These are phyloP conservation scores for Mimosa pudica DNA, from an alignment of 306 rosid species.

Conservation along the genomic window DNA sequence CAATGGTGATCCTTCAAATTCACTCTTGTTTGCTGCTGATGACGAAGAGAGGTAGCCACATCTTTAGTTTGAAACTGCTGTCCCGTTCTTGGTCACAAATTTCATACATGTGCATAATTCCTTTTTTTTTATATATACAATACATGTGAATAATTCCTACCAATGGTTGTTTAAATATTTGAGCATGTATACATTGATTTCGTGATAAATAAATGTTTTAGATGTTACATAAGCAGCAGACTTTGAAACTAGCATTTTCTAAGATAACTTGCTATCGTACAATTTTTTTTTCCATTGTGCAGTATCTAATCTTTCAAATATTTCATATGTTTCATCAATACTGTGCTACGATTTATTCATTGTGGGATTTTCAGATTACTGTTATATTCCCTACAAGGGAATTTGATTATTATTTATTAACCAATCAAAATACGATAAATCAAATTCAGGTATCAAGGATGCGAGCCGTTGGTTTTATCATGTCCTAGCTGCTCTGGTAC, in stretches of 20 bases:
- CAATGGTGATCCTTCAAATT: constrained; percentile 59
- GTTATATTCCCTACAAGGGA: constrained; percentile 6
- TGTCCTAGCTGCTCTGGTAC: constrained; percentile 84
- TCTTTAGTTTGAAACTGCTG: constrained; percentile 32
- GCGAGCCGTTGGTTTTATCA: constrained; percentile 71
- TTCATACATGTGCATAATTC: constrained; percentile 3
- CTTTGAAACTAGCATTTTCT: background rate
- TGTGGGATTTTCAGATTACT: background rate
- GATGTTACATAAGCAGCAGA: constrained; percentile 5
- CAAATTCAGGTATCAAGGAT: constrained; percentile 71
- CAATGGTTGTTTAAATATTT: constrained; percentile 26
- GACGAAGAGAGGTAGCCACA: constrained; percentile 77
- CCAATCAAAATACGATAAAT: constrained; percentile 36
- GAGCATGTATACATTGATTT: background rate
- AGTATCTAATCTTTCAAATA: constrained; percentile 5
- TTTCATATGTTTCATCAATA: constrained; percentile 17
- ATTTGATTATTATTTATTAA: constrained; percentile 17
- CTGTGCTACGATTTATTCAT: background rate
- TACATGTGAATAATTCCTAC: constrained; percentile 6
- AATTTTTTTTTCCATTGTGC: constrained; percentile 15
- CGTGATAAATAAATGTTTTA: background rate
- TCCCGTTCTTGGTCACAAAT: constrained; percentile 13
- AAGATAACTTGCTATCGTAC: background rate
- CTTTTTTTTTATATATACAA: background rate
- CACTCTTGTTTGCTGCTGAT: constrained; percentile 56